A percentile compares a stretch with the other conserved stretches of the same genome.
Conservation (phyloP, 2,329 filamentous ascomycete species). For the Cladosporium sp. region DNA sequence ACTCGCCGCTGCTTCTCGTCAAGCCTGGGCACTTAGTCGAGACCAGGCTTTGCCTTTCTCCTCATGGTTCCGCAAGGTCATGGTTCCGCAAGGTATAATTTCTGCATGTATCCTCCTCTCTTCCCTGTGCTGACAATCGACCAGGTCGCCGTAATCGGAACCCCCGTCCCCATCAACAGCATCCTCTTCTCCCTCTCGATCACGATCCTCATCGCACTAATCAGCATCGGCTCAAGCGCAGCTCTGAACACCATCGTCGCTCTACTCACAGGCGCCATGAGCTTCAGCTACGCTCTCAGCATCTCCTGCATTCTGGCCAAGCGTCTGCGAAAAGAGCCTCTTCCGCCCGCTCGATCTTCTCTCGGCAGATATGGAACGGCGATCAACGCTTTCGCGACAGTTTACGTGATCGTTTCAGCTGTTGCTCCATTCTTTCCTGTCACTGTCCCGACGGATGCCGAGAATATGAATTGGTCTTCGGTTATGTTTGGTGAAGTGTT, state of each 20-base stretch:
- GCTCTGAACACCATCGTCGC: slow-evolving; percentile 16
- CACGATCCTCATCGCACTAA: slow-evolving; percentile 24
- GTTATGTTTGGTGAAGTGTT: slow-evolving; percentile 34
- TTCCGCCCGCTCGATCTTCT: slow-evolving; percentile 28
- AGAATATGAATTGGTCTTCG: slow-evolving; percentile 34
- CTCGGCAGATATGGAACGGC: slow-evolving; percentile 27
- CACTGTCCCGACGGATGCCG: slow-evolving; percentile 27
- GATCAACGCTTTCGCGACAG: slow-evolving; percentile 29
- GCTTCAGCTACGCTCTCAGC: slow-evolving; percentile 38
- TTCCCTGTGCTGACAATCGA: neutral
- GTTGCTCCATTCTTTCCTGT: slow-evolving; percentile 34
- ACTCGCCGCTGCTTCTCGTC: slow-evolving; percentile 12
- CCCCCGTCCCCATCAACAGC: slow-evolving; percentile 27
- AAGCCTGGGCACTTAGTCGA: slow-evolving; percentile 11
- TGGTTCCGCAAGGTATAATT: slow-evolving; percentile 7
- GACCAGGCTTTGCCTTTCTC: slow-evolving; percentile 15
- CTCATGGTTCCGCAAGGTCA: slow-evolving; percentile 12
- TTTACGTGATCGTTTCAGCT: slow-evolving; percentile 32
- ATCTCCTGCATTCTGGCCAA: slow-evolving; percentile 36
- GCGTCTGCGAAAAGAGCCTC: slow-evolving; percentile 25
- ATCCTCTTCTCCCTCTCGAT: slow-evolving; percentile 29
- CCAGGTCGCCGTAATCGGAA: slow-evolving; percentile 12
- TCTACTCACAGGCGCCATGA: slow-evolving; percentile 15
- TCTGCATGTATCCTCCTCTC: neutral
- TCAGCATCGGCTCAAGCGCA: slow-evolving; percentile 11